phyloP scores from a whole-genome alignment of 129 eudicot species.

The Helichrysum umbraculigerum region DNA sequence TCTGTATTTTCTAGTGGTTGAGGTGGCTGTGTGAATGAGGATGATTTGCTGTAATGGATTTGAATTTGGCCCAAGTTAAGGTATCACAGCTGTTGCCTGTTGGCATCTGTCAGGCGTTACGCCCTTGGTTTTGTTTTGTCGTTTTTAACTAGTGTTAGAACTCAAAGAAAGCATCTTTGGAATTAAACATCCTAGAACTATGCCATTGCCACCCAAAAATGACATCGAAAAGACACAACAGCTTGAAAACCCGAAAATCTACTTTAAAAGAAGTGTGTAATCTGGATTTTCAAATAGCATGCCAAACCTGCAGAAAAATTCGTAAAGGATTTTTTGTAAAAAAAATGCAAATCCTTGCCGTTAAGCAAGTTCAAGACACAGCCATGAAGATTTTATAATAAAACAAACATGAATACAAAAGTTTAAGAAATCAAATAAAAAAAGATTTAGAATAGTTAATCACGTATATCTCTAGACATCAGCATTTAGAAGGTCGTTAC shows the following conservation, averaged over 20 bases:
- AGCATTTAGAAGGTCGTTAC: too few species aligned
- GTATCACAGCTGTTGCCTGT: background rate
- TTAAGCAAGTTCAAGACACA: too few species aligned
- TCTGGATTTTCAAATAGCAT: background rate
- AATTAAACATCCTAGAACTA: background rate
- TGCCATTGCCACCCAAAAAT: background rate
- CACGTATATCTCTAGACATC: too few species aligned
- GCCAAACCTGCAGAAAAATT: too few species aligned
- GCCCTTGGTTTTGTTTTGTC: background rate
- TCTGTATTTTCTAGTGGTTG: background rate
- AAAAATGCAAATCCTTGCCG: too few species aligned
- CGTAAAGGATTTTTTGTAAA: too few species aligned
- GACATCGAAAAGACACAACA: background rate
- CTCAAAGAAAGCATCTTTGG: background rate
- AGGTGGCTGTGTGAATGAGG: constrained; percentile 21
- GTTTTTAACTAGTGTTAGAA: too few species aligned
- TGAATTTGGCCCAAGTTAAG: background rate
- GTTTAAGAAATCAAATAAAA: too few species aligned
- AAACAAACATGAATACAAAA: too few species aligned
- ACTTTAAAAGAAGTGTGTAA: background rate
- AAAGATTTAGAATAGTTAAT: background rate
- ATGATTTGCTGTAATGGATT: constrained; percentile 18
- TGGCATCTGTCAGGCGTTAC: background rate
- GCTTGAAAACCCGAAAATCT: background rate
- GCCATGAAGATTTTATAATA: too few species aligned